Evolutionary conservation across 441 rosid species (phyloP).

Genomic region (Gossypium gossypioides): DNA sequence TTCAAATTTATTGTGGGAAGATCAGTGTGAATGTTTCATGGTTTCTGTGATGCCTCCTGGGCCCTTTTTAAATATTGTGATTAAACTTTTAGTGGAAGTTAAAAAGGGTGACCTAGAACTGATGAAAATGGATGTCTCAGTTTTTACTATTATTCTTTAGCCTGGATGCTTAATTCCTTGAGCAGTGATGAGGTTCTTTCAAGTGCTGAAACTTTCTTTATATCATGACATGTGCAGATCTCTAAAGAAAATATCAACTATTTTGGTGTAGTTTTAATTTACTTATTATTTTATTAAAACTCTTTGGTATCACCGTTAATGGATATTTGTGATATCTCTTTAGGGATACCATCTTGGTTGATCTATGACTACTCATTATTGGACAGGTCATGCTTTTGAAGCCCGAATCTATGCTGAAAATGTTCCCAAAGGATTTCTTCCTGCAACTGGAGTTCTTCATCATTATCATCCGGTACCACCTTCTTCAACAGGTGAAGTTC

Average conservation of each 20-base stretch:
- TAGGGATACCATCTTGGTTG: not conserved
- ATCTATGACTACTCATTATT: conserved; percentile 12
- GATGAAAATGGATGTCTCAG: not conserved
- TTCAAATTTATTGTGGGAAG: not conserved
- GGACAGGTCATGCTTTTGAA: conserved; percentile 92
- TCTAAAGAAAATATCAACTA: not conserved
- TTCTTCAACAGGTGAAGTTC: conserved; percentile 59
- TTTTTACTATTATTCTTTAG: not conserved
- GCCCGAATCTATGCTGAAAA: conserved; percentile 95
- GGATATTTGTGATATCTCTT: not conserved
- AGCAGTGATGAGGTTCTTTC: not conserved
- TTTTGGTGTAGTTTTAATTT: not conserved
- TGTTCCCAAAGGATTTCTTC: conserved; percentile 86
- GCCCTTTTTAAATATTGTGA: not conserved
- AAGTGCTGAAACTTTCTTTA: not conserved
- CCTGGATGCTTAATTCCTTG: not conserved
- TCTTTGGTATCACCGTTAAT: not conserved
- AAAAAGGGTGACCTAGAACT: not conserved
- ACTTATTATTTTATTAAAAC: not conserved
- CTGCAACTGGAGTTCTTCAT: conserved; percentile 87
- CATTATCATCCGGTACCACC: conserved; percentile 63
- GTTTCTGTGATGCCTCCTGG: not conserved
- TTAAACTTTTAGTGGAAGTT: not conserved
- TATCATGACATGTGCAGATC: not conserved
- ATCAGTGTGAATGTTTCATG: not conserved